Conservation (phyloP, 75 land plant genomes). For the Pinus tabuliformis region DNA sequence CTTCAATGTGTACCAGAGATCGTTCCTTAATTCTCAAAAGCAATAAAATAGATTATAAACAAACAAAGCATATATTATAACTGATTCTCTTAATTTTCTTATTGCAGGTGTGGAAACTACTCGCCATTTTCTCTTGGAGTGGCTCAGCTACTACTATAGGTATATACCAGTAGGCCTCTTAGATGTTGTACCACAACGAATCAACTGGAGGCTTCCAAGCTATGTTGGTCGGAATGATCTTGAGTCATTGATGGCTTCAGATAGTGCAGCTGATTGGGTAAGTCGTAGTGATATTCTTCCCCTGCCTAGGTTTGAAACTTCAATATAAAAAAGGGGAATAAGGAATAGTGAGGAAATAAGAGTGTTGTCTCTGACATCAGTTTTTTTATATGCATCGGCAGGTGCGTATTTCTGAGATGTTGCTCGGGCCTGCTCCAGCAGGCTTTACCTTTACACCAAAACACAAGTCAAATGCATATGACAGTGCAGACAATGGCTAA, state of each 20-base stretch:
- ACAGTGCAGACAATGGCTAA: constrained; percentile 94
- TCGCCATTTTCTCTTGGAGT: constrained; percentile 90
- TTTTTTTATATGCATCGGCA: constrained; percentile 22
- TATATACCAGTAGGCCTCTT: constrained; percentile 91
- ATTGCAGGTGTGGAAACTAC: constrained; percentile 94
- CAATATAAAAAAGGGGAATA: not conserved
- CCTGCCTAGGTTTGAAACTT: not conserved
- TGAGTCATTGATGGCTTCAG: constrained; percentile 96
- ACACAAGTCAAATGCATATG: constrained; percentile 99
- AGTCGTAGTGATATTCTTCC: not conserved
- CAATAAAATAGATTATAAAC: not conserved
- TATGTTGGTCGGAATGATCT: constrained; percentile 91
- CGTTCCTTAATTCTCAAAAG: not conserved
- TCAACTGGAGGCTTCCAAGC: constrained; percentile 95
- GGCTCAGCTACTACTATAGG: constrained; percentile 91
- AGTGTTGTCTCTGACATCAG: not conserved
- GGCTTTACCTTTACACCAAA: constrained; percentile 91
- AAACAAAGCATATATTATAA: not conserved
- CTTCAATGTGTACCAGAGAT: not conserved
- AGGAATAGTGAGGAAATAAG: not conserved
- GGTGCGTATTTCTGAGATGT: constrained; percentile 91
- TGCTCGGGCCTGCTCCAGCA: constrained; percentile 91
- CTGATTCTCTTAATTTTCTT: not conserved
- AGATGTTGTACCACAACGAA: constrained; percentile 82
- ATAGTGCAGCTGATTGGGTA: constrained; percentile 99